phyloP scores from a whole-genome alignment of 1,284 basidiomycete genomes.

The Pholiota adiposa region DNA sequence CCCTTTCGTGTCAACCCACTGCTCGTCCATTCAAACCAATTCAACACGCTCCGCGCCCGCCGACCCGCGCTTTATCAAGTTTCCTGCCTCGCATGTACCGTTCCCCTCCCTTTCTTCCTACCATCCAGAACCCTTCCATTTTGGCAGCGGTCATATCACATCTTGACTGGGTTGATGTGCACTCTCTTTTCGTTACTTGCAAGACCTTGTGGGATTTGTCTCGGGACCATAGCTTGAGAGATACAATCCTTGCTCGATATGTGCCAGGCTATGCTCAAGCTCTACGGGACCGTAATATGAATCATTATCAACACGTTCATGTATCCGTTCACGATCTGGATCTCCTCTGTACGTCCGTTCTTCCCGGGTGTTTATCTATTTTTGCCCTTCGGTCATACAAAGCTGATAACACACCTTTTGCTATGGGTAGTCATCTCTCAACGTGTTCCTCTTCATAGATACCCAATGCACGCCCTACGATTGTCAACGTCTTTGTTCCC shows the following conservation, averaged over 20 bases:
- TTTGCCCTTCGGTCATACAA: not conserved
- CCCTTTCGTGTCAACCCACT: not conserved
- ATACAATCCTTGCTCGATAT: constrained; percentile 60
- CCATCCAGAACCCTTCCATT: constrained; percentile 44
- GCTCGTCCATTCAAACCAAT: not conserved
- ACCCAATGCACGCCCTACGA: constrained; percentile 58
- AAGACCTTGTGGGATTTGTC: constrained; percentile 51
- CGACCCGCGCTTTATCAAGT: constrained; percentile 22
- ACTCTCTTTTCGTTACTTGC: constrained; percentile 55
- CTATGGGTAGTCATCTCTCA: constrained; percentile 60
- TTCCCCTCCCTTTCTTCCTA: constrained; percentile 24
- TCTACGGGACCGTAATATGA: constrained; percentile 43
- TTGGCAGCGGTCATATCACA: constrained; percentile 47
- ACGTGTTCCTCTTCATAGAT: constrained; percentile 59
- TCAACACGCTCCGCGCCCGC: constrained; percentile 1
- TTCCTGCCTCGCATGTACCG: constrained; percentile 19
- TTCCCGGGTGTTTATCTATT: constrained; percentile 18
- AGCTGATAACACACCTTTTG: constrained; percentile 1
- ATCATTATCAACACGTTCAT: constrained; percentile 47
- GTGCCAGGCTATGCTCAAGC: constrained; percentile 60
- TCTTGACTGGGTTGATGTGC: constrained; percentile 57
- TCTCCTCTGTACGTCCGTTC: constrained; percentile 57
- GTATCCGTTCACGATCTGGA: constrained; percentile 62
- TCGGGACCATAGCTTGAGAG: constrained; percentile 41
- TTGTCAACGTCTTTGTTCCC: constrained; percentile 44